Percentiles rank a stretch among this genome's conserved stretches.
phyloP scores from a whole-genome alignment of 345 rosid species.

The Psidium guajava region DNA sequence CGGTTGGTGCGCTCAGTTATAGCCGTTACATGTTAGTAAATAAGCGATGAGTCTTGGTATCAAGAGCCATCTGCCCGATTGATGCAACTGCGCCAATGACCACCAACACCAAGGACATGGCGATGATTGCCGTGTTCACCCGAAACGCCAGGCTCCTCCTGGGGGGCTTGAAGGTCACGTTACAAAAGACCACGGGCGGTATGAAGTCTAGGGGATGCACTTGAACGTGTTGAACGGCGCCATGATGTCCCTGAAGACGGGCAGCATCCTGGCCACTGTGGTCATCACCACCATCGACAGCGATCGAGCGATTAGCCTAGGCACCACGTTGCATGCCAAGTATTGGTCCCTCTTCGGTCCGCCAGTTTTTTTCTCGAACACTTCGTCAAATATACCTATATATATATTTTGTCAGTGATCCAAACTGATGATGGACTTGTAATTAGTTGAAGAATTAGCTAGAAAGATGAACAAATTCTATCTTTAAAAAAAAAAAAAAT shows the following conservation, averaged over 20 bases:
- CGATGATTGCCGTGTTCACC: constrained; percentile 24
- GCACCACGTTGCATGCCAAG: constrained; percentile 24
- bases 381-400: constrained; percentile 37
- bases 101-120: constrained; percentile 13
- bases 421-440: not conserved
- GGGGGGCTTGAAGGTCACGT: constrained; percentile 35
- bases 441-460: not conserved
- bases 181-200: constrained; percentile 34
- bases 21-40: constrained; percentile 24
- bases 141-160: constrained; percentile 18
- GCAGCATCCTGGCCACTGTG: constrained; percentile 28
- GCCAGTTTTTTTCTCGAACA: constrained; percentile 24
- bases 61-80: constrained; percentile 27
- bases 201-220: constrained; percentile 32
- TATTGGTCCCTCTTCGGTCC: constrained; percentile 26
- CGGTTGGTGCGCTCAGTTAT: not conserved
- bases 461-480: not conserved
- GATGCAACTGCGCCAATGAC: constrained; percentile 28
- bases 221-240: constrained; percentile 39
- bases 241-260: constrained; percentile 46
- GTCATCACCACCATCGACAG: constrained; percentile 19
- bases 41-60: constrained; percentile 26
- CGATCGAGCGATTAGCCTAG: constrained; percentile 25
- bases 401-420: not conserved
- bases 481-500: no score